Evolutionary conservation across 164 flowering plant species (phyloP), one percentile per base, ranked within the genome.

Genomic region (Piper longum): DNA sequence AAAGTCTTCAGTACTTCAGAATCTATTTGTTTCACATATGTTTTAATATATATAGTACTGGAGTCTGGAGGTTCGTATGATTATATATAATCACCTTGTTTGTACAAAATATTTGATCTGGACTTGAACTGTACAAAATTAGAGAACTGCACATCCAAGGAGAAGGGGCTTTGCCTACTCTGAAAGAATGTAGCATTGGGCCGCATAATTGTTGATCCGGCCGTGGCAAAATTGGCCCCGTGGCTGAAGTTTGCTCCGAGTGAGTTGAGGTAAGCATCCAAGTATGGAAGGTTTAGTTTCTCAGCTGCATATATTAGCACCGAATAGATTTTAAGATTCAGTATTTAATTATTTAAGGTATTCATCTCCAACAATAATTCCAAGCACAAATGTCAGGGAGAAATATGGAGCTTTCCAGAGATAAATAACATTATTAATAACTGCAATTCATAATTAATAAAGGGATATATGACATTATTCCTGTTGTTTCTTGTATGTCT

Each of bases 191-290:
- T 78, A 5, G 78, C 70, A 73, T 80, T 78, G 17, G 73, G 89
- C 2, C 76, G 86, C 58, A 80, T 67, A 9, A 84, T 70, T 18
- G 83, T 77, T 1, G 80, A 79, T 48, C 65, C 73, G 1, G 73
- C 76, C 0, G 76, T 73, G 3, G 73, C 76, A 43, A 84, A 84
- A 65, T 84, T 84, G 62, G 84, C 86, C 48, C 88, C 88, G 62
- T 80, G 82, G 40, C 62, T 82, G 77, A 82, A 84, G 70, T 84
- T 82, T 2, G 88, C 76, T 2, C 84, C 88, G 59, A 82, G 61
- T 0, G 84, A 65, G 43, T 84, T 84, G 1, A 84, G 76, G 64
- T 63, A 84, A 3, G 86, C 84, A 61, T 71, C 76, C 2, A 84
- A 68, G 67, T 76, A 69, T 11, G 84, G 82, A 26, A 79, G 45